These are phyloP conservation scores for Alloteropsis angusta DNA, from an alignment of 202 grass and related monocot species.

Conservation along the genomic window DNA sequence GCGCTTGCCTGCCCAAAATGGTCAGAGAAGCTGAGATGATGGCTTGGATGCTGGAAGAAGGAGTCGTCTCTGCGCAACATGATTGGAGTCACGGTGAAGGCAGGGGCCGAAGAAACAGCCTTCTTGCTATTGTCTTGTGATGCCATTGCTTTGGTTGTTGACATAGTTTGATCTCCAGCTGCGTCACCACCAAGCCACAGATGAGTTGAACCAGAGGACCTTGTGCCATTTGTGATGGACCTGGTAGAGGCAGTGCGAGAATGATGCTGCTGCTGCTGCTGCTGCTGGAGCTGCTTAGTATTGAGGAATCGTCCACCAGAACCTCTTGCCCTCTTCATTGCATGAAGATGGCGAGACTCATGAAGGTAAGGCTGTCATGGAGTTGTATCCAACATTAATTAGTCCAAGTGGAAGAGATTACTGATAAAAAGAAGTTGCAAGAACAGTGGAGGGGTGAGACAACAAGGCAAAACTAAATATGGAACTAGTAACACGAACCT, in stretches of 20 bases:
- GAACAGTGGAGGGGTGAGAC: not conserved
- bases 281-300: slow-evolving; percentile 39
- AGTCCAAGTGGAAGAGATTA: not conserved
- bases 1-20: slow-evolving; percentile 1
- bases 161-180: slow-evolving; percentile 7
- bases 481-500: slow-evolving; percentile 21
- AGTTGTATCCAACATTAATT: not conserved
- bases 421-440: not conserved
- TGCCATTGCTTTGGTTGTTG: slow-evolving; percentile 2
- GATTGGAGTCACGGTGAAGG: slow-evolving; percentile 5
- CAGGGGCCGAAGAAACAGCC: not conserved
- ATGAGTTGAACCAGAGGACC: slow-evolving; percentile 21
- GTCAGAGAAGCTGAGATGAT: slow-evolving; percentile 29
- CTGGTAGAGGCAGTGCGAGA: not conserved
- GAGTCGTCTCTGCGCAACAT: not conserved
- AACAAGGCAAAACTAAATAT: slow-evolving; percentile 8
- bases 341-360: slow-evolving; percentile 59
- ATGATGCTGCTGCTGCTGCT: slow-evolving; percentile 24
- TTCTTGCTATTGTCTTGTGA: slow-evolving; percentile 20
- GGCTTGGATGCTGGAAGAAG: slow-evolving; percentile 29
- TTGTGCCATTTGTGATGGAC: not conserved
- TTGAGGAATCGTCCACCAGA: slow-evolving; percentile 58
- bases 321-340: slow-evolving; percentile 57
- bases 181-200: slow-evolving; percentile 12
- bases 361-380: slow-evolving; percentile 58